phyloP scores from a whole-genome alignment of 331 rosid species.

The Ulmus americana region DNA sequence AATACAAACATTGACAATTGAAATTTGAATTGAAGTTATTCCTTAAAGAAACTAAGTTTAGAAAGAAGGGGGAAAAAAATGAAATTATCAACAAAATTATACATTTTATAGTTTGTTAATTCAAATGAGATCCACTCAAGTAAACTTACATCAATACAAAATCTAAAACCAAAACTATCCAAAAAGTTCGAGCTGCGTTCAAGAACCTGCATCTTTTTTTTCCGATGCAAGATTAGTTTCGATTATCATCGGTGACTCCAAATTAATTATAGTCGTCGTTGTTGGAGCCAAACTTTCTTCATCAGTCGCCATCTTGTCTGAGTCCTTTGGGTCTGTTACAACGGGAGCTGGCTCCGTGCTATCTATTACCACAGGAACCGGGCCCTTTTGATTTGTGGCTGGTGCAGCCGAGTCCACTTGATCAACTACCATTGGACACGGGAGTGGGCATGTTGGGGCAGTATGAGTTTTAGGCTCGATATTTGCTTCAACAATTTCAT shows the following conservation, averaged over 20 bases:
- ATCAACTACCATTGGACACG: constrained; percentile 22
- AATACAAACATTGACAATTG: too few relatives aligned
- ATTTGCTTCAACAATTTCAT: constrained; percentile 43
- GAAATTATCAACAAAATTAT: too few relatives aligned
- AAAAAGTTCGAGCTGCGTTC: constrained; percentile 5
- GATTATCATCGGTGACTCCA: constrained; percentile 30
- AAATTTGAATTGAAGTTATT: too few relatives aligned
- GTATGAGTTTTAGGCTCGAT: constrained; percentile 29
- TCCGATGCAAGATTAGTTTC: constrained; percentile 33
- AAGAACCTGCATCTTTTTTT: constrained; percentile 39
- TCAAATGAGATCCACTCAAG: too few relatives aligned
- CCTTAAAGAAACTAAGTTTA: too few relatives aligned
- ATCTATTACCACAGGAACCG: constrained; percentile 30
- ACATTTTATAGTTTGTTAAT: too few relatives aligned
- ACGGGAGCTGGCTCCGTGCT: constrained; percentile 19
- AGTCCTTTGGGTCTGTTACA: constrained; percentile 16
- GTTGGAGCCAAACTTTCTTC: constrained; percentile 9
- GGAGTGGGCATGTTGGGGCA: constrained; percentile 10
- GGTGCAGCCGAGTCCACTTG: constrained; percentile 19
- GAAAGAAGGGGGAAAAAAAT: too few relatives aligned
- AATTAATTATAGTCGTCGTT: constrained; percentile 22
- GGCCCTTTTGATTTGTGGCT: constrained; percentile 22
- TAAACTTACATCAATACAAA: too few relatives aligned
- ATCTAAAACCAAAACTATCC: too few relatives aligned
- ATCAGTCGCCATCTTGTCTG: constrained; percentile 6